Conservation (phyloP, 2,329 filamentous ascomycete species). For the Tricladium varicosporioides region DNA sequence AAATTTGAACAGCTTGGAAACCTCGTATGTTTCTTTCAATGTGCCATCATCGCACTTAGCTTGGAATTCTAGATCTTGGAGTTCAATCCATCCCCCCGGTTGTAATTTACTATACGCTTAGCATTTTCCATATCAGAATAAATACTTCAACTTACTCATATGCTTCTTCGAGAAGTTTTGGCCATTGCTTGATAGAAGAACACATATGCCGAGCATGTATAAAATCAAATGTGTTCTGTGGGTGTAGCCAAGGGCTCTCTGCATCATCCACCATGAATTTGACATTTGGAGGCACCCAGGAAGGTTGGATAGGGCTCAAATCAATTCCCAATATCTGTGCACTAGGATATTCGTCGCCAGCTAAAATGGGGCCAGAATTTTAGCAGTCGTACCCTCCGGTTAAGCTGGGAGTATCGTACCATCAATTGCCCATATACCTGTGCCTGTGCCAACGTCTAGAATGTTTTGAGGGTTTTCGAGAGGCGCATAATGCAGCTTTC, state of each 20-base stretch:
- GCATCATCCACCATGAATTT: slow-evolving; percentile 12
- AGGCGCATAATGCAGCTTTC: slow-evolving; percentile 47
- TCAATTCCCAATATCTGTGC: slow-evolving; percentile 51
- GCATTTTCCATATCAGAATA: not conserved
- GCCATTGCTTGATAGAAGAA: slow-evolving; percentile 54
- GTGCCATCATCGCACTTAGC: slow-evolving; percentile 34
- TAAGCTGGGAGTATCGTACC: slow-evolving; percentile 24
- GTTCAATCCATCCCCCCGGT: slow-evolving; percentile 20
- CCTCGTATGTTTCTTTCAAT: slow-evolving; percentile 9
- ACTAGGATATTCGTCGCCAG: slow-evolving; percentile 46
- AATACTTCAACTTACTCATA: slow-evolving; percentile 4
- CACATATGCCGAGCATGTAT: slow-evolving; percentile 55
- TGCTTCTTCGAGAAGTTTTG: slow-evolving; percentile 33
- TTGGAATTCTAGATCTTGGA: slow-evolving; percentile 40
- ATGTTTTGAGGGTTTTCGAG: slow-evolving; percentile 46
- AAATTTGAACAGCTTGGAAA: slow-evolving; percentile 4
- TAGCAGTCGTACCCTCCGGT: not conserved
- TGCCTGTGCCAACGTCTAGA: slow-evolving; percentile 57
- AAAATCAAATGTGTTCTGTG: slow-evolving; percentile 54
- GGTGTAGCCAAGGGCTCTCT: slow-evolving; percentile 48
- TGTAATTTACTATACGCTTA: slow-evolving; percentile 11
- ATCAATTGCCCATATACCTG: slow-evolving; percentile 56
- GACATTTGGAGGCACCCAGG: slow-evolving; percentile 57
- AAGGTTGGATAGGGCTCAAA: slow-evolving; percentile 55
- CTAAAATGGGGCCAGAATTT: slow-evolving; percentile 37